A percentile compares a stretch with the other conserved stretches of the same genome.
phyloP scores from a whole-genome alignment of 2,329 filamentous ascomycete species.

The Xylaria sp. region DNA sequence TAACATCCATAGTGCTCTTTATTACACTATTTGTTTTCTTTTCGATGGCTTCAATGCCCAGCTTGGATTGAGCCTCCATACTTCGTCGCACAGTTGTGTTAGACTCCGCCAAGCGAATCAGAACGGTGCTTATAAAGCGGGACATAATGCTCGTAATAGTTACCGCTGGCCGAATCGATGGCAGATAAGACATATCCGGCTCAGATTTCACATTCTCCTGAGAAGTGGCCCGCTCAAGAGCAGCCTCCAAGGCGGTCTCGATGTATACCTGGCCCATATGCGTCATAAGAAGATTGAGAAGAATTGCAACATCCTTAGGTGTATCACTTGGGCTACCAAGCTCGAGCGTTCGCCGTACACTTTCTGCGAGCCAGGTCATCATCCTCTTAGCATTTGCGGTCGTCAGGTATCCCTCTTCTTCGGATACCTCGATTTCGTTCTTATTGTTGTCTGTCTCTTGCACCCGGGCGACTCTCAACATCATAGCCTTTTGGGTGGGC shows the following conservation, averaged over 20 bases:
- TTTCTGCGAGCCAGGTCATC: constrained; percentile 97
- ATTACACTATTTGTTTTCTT: constrained; percentile 77
- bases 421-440: constrained; percentile 89
- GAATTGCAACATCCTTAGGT: constrained; percentile 89
- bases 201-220: constrained; percentile 85
- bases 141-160: constrained; percentile 94
- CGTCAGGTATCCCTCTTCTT: constrained; percentile 86
- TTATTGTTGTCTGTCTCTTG: constrained; percentile 79
- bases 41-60: constrained; percentile 81
- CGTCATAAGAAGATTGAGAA: constrained; percentile 84
- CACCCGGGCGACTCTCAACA: constrained; percentile 88
- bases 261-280: constrained; percentile 88
- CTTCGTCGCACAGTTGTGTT: constrained; percentile 91
- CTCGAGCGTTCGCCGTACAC: constrained; percentile 89
- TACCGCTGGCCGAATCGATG: constrained; percentile 81
- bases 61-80: constrained; percentile 84
- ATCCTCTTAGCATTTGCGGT: constrained; percentile 94
- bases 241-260: constrained; percentile 74
- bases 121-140: constrained; percentile 88
- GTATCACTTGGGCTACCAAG: constrained; percentile 89
- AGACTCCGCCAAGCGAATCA: constrained; percentile 87
- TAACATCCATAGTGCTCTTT: constrained; percentile 70
- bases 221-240: constrained; percentile 76
- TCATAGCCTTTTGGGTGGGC: constrained; percentile 87
- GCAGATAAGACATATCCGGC: constrained; percentile 87